phyloP scores from a whole-genome alignment of 345 rosid genomes.

The Trapa bicornis region DNA sequence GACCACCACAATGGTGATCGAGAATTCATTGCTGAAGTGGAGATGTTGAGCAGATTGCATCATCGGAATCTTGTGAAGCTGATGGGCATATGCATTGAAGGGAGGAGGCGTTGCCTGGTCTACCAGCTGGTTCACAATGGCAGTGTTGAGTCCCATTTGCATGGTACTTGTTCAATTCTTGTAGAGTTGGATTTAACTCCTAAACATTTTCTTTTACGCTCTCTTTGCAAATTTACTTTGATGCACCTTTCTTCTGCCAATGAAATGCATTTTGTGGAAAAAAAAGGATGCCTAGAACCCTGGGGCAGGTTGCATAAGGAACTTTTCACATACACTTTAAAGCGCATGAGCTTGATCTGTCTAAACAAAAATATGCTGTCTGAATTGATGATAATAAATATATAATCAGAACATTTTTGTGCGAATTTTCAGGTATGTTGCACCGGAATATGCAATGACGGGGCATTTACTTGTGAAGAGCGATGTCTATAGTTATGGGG shows the following conservation, averaged over 20 bases:
- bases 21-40: conserved; percentile 95
- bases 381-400: no score
- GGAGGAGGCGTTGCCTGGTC: conserved; percentile 69
- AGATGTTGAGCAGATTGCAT: conserved; percentile 98
- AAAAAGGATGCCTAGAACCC: no score
- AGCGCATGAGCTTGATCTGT: no score
- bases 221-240: no score
- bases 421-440: conserved; percentile 64
- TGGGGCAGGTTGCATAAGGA: no score
- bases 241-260: no score
- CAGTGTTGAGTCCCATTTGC: conserved; percentile 97
- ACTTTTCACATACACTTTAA: no score
- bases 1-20: conserved; percentile 72
- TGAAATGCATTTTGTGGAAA: no score
- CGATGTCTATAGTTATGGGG: conserved; percentile 96
- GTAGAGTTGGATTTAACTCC: neutral
- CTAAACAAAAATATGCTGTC: no score
- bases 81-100: conserved; percentile 92
- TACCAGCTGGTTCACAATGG: conserved; percentile 93
- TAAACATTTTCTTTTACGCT: no score
- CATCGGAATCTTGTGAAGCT: conserved; percentile 96
- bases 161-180: conserved; percentile 40
- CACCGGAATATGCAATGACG: conserved; percentile 99
- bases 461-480: conserved; percentile 98
- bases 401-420: no score